phyloP scores from a whole-genome alignment of 2,329 filamentous ascomycete species.

The Talaromyces sp. region DNA sequence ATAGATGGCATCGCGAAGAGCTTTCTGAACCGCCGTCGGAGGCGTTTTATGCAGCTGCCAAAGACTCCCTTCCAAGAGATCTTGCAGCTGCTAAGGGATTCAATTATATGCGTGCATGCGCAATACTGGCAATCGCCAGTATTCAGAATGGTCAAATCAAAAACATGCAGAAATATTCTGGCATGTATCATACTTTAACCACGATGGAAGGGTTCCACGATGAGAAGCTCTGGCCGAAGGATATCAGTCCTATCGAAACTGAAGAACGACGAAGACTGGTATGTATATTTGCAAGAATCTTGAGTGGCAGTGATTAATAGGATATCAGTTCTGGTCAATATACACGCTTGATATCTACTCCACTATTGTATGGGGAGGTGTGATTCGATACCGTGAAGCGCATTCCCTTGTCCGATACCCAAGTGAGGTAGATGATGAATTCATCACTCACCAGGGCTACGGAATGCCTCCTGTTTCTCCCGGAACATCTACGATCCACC shows the following conservation, averaged over 20 bases:
- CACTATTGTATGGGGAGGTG: constrained; percentile 55
- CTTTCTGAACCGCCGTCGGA: constrained; percentile 43
- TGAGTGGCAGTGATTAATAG: constrained; percentile 1
- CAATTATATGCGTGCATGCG: constrained; percentile 51
- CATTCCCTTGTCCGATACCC: constrained; percentile 54
- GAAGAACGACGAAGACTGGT: constrained; percentile 55
- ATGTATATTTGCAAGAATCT: constrained; percentile 12
- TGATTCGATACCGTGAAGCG: constrained; percentile 50
- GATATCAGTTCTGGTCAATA: constrained; percentile 57
- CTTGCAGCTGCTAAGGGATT: constrained; percentile 30
- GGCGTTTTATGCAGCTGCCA: constrained; percentile 49
- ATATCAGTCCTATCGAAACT: constrained; percentile 48
- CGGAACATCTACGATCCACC: constrained; percentile 16
- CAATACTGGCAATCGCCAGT: constrained; percentile 53
- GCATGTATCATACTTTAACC: constrained; percentile 54
- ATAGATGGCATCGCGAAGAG: constrained; percentile 34
- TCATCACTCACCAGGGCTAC: constrained; percentile 39
- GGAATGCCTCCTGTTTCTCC: constrained; percentile 20
- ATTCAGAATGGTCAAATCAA: constrained; percentile 56
- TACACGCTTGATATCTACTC: constrained; percentile 61
- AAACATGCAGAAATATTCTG: constrained; percentile 55
- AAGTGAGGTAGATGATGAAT: constrained; percentile 52
- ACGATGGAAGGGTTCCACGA: constrained; percentile 57
- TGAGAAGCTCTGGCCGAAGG: constrained; percentile 55
- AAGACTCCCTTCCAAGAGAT: constrained; percentile 44